These are phyloP conservation scores for Combretum micranthum DNA, from an alignment of 345 rosid genomes.

Conservation along the genomic window DNA sequence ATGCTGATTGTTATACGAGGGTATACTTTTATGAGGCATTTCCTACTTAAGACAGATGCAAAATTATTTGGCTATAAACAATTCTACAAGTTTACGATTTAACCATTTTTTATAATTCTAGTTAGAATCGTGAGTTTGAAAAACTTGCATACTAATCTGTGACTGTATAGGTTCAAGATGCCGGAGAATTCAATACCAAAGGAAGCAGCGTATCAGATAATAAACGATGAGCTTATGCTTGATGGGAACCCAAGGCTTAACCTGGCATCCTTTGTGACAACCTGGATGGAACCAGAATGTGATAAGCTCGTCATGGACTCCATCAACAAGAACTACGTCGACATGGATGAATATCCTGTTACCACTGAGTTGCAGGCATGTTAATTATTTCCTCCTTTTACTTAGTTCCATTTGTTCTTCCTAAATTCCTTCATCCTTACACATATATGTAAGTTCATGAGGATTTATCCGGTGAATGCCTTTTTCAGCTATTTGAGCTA, in stretches of 20 bases:
- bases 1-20: too few relatives aligned
- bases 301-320: slow-evolving; percentile 87
- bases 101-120: too few relatives aligned
- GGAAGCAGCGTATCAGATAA: slow-evolving; percentile 92
- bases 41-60: too few relatives aligned
- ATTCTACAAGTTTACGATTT: too few relatives aligned
- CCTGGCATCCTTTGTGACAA: slow-evolving; percentile 85
- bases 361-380: slow-evolving; percentile 84
- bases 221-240: slow-evolving; percentile 28
- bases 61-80: too few relatives aligned
- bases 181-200: slow-evolving; percentile 85
- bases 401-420: background rate
- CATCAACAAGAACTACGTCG: slow-evolving; percentile 87
- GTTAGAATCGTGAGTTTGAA: too few relatives aligned
- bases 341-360: slow-evolving; percentile 96
- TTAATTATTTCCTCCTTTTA: background rate
- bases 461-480: too few relatives aligned
- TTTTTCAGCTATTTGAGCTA: too few relatives aligned
- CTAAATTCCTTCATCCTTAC: background rate
- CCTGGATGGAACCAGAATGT: slow-evolving; percentile 98
- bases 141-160: too few relatives aligned
- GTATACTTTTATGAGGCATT: too few relatives aligned
- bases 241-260: slow-evolving; percentile 92
- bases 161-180: slow-evolving; percentile 53
- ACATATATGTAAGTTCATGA: background rate